Evolutionary conservation across 345 rosid species (phyloP).

Genomic region (Clarkia xantiana): DNA sequence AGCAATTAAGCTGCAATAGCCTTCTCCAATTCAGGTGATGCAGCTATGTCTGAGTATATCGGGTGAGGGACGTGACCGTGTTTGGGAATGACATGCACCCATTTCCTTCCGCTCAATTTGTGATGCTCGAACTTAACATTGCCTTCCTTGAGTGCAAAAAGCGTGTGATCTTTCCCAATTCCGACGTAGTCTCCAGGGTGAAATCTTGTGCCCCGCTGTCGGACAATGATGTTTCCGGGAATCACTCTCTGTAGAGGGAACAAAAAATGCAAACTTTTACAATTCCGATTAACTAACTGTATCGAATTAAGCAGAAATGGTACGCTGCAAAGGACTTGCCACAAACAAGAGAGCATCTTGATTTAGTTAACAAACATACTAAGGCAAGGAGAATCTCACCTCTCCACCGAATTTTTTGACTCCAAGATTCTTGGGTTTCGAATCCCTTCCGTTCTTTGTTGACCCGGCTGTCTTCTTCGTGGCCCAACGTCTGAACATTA

Average conservation of each 20-base stretch:
- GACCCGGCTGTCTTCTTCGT: constrained; percentile 76
- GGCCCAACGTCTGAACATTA: constrained; percentile 77
- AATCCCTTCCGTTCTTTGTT: constrained; percentile 78
- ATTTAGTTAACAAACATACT: background rate
- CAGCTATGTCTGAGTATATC: constrained; percentile 16
- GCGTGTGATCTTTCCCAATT: constrained; percentile 33
- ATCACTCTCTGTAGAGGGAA: constrained; percentile 52
- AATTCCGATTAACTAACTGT: too few species aligned
- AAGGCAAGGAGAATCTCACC: constrained; percentile 17
- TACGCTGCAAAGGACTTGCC: too few species aligned
- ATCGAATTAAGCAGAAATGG: too few species aligned
- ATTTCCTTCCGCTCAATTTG: constrained; percentile 54
- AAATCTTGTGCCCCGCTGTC: constrained; percentile 69
- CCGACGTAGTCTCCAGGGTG: constrained; percentile 79
- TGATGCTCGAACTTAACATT: constrained; percentile 47
- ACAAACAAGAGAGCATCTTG: background rate
- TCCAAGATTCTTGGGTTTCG: constrained; percentile 74
- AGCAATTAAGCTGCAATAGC: background rate
- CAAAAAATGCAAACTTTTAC: constrained; percentile 6
- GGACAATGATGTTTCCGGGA: constrained; percentile 76
- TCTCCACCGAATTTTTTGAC: constrained; percentile 92
- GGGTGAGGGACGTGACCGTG: constrained; percentile 75
- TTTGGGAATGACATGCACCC: constrained; percentile 16
- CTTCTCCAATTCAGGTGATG: constrained; percentile 5
- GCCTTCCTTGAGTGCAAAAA: constrained; percentile 31